Evolutionary conservation across 345 rosid species (phyloP).

Genomic region (Bruguiera sexangula): DNA sequence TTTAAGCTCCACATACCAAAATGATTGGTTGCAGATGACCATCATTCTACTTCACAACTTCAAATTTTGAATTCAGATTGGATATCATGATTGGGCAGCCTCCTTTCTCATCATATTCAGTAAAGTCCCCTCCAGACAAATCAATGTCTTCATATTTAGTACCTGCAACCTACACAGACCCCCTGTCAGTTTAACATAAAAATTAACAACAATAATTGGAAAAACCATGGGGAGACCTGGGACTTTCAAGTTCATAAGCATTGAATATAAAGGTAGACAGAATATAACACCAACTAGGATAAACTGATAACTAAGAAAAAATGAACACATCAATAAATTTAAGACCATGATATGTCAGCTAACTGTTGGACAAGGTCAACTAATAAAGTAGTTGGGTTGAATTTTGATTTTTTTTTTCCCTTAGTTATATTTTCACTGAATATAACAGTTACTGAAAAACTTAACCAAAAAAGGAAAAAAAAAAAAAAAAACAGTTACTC

Average conservation of each 20-base stretch:
- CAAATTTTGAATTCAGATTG: constrained; percentile 61
- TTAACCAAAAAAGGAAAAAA: too few relatives aligned
- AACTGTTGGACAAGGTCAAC: too few relatives aligned
- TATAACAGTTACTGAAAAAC: too few relatives aligned
- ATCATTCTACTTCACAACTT: constrained; percentile 48
- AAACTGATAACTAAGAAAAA: too few relatives aligned
- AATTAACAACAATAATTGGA: not conserved
- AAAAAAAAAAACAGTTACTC: too few relatives aligned
- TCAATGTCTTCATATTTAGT: constrained; percentile 64
- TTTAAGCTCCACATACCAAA: constrained; percentile 24
- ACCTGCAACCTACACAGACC: constrained; percentile 46
- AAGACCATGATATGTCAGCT: too few relatives aligned
- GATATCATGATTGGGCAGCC: constrained; percentile 87
- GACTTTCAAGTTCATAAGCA: not conserved
- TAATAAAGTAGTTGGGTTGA: too few relatives aligned
- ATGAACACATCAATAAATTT: too few relatives aligned
- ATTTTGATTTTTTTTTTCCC: too few relatives aligned
- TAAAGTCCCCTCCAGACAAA: constrained; percentile 65
- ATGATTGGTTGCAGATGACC: constrained; percentile 2
- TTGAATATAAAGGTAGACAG: too few relatives aligned
- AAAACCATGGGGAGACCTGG: not conserved
- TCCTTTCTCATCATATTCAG: constrained; percentile 84
- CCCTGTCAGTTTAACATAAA: constrained; percentile 7
- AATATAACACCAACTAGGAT: too few relatives aligned
- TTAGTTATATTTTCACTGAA: too few relatives aligned